Conservation (phyloP, 2,329 filamentous ascomycete species). For the Balansia obtecta region DNA sequence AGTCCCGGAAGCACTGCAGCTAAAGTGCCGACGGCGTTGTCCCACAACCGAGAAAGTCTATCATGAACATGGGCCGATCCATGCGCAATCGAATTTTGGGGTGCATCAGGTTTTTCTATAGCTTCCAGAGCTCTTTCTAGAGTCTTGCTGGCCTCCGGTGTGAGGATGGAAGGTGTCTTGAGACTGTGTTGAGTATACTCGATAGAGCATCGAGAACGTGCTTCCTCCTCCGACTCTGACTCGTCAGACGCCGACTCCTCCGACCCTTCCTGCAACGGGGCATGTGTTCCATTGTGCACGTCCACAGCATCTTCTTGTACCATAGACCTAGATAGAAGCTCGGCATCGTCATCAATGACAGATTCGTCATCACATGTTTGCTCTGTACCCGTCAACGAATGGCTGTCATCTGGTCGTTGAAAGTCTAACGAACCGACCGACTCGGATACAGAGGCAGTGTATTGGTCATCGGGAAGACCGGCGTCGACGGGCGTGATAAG, state of each 20-base stretch:
- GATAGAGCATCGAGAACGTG: conserved; percentile 27
- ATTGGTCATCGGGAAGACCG: conserved; percentile 37
- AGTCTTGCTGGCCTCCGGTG: conserved; percentile 21
- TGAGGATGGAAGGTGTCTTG: conserved; percentile 28
- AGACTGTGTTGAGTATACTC: conserved; percentile 38
- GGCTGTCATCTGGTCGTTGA: conserved; percentile 36
- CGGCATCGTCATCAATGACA: conserved; percentile 21
- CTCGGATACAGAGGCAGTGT: conserved; percentile 34
- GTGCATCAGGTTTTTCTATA: conserved; percentile 3
- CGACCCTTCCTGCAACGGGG: not conserved
- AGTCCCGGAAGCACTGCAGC: conserved; percentile 14
- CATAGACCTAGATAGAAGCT: conserved; percentile 3
- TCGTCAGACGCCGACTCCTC: conserved; percentile 7
- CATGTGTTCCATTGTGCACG: conserved; percentile 3
- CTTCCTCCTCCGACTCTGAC: conserved; percentile 25
- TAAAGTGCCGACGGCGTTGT: conserved; percentile 4
- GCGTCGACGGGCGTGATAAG: conserved; percentile 40
- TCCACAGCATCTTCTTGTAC: conserved; percentile 7
- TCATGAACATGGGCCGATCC: not conserved
- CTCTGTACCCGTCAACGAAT: conserved; percentile 38
- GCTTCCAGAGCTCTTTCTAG: conserved; percentile 9
- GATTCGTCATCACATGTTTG: conserved; percentile 32
- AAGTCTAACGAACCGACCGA: conserved; percentile 39
- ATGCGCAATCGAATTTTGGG: not conserved
- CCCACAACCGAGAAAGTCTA: not conserved